Base-by-base conservation (phyloP, 2,329 filamentous ascomycete species). In the Fusarium ambrosium region DNA sequence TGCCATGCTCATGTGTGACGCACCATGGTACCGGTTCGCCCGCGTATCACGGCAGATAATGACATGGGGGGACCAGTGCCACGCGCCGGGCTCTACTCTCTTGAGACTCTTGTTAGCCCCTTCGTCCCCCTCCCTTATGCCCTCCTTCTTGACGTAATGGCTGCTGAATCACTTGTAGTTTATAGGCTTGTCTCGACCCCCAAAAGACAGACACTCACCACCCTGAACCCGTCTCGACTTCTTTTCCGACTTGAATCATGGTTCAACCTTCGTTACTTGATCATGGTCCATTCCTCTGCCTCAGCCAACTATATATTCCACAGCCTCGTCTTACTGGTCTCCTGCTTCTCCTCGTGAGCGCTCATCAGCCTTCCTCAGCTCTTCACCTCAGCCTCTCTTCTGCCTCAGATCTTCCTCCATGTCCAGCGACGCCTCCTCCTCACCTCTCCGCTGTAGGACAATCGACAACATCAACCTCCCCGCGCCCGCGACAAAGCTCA, bases 401-500 rank as follows among this genome's bases (percentile, higher is more conserved):
- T 39, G 27, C 27, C 24, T 27, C 29, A 29, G 10, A 60, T 27
- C 22, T 22, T 48, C 48, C 16, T 65, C 58, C 41, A 81, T 80
- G 79, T 78, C 77, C 64, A 53, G 64, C 32, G 13, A 20, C 41
- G 41, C 41, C 7, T 27, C 55, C 37, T 62, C 55, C 32, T 62
- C 66, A 27, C 71, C 69, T 39, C 34, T 76, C 32, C 63, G 32
- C 16, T 68, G 70, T 64, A 76, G 76, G 71, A 82, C 77, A 51
- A 79, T 80, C n/a, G 72, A 79, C 58, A 73, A 75, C 59, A 79
- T 75, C 45, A 74, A 81, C 45, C 80, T 89, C 20, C 87, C 87
- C 4, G 76, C 79, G 53, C 85, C 87, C 4, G 87, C 87, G 14
- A 84, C 82, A 4, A 86, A 85, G 68, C 81, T 88, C 32, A 73